phyloP scores from a whole-genome alignment of 176 grass and related monocot species.

The Alopecurus myosuroides region DNA sequence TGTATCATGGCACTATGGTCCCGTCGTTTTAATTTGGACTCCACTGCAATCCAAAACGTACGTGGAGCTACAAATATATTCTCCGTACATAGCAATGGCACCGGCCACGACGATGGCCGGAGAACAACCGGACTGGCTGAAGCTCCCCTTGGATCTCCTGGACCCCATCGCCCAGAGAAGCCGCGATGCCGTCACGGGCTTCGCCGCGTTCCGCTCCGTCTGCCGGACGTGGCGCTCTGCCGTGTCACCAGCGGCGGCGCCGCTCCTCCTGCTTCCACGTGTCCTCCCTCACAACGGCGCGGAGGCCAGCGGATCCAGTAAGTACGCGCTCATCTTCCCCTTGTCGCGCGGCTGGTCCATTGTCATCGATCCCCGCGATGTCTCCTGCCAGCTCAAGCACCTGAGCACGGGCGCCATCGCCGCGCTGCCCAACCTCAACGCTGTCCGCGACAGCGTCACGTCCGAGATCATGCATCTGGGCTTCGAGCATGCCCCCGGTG shows the following conservation, averaged over 20 bases:
- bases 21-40: not conserved
- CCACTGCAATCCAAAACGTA: not conserved
- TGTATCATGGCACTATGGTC: not conserved
- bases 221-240: not conserved
- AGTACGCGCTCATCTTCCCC: not conserved
- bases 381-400: constrained; percentile 12
- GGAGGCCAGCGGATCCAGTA: not conserved
- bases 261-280: not conserved
- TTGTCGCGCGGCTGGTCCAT: not conserved
- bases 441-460: too few relatives aligned
- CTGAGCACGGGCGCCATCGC: not conserved
- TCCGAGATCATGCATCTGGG: too few relatives aligned
- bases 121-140: not conserved
- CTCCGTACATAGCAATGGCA: not conserved
- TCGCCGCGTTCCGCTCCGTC: not conserved
- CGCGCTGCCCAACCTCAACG: not conserved
- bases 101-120: not conserved
- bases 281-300: not conserved
- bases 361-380: not conserved
- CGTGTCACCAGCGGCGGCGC: not conserved
- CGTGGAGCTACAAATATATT: not conserved
- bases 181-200: not conserved
- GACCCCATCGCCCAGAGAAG: not conserved
- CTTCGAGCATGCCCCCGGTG: not conserved
- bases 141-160: not conserved